These are phyloP conservation scores for Tetrapisispora namnaoensis DNA, from an alignment of 805 yeast genomes.

Conservation along the genomic window DNA sequence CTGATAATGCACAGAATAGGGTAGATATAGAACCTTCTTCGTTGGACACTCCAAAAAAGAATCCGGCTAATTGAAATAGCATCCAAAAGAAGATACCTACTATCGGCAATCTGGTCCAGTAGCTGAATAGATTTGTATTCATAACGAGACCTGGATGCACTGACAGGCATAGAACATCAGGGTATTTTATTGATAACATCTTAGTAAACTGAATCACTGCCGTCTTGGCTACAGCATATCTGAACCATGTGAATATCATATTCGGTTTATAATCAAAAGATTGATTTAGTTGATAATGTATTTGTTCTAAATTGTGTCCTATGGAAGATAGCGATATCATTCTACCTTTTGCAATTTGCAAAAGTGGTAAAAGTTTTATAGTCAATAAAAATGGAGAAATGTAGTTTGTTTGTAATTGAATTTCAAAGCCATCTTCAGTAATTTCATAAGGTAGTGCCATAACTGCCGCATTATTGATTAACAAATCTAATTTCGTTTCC, in stretches of 20 bases:
- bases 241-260: slow-evolving; percentile 61
- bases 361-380: slow-evolving; percentile 43
- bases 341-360: slow-evolving; percentile 37
- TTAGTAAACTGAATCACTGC: slow-evolving; percentile 68
- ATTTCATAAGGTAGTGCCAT: slow-evolving; percentile 62
- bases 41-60: slow-evolving; percentile 56
- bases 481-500: slow-evolving; percentile 46
- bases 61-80: slow-evolving; percentile 58
- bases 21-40: slow-evolving; percentile 66
- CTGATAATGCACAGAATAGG: slow-evolving; percentile 50
- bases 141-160: slow-evolving; percentile 85
- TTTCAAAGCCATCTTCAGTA: slow-evolving; percentile 65
- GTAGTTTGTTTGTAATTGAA: slow-evolving; percentile 72
- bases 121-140: slow-evolving; percentile 65
- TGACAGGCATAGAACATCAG: slow-evolving; percentile 50
- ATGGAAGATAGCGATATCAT: slow-evolving; percentile 56
- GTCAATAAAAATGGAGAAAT: slow-evolving; percentile 67
- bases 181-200: slow-evolving; percentile 54
- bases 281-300: slow-evolving; percentile 37
- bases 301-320: slow-evolving; percentile 48
- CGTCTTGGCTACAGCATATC: slow-evolving; percentile 70
- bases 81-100: slow-evolving; percentile 71
- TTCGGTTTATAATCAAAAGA: slow-evolving; percentile 51
- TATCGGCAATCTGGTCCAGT: slow-evolving; percentile 69
- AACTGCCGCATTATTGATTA: slow-evolving; percentile 72